phyloP scores from a whole-genome alignment of 495 filamentous ascomycete species.

The Trichoderma virens region DNA sequence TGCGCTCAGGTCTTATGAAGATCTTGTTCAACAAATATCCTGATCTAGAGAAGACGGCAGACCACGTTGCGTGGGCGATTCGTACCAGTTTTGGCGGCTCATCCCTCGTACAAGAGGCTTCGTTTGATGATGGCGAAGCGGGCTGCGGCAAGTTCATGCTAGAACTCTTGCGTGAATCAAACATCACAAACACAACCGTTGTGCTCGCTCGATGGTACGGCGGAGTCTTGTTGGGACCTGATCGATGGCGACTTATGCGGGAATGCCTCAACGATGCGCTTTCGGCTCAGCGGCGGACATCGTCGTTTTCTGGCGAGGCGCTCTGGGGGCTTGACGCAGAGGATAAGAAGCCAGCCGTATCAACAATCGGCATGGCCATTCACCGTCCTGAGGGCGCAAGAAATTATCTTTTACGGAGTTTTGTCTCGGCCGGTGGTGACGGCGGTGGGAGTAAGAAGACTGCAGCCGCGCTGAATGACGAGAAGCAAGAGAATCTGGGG shows the following conservation, averaged over 20 bases:
- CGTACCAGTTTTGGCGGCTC: slow-evolving; percentile 23
- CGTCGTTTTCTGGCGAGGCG: slow-evolving; percentile 40
- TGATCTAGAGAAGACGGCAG: slow-evolving; percentile 32
- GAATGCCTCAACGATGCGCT: slow-evolving; percentile 39
- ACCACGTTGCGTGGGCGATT: slow-evolving; percentile 48
- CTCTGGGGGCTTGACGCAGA: slow-evolving; percentile 79
- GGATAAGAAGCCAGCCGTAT: slow-evolving; percentile 36
- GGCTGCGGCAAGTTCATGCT: slow-evolving; percentile 76
- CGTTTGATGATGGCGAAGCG: slow-evolving; percentile 88
- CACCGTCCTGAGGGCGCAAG: slow-evolving; percentile 57
- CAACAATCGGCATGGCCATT: slow-evolving; percentile 49
- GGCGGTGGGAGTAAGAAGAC: slow-evolving; percentile 27
- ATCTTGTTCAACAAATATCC: slow-evolving; percentile 33
- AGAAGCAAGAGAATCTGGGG: slow-evolving; percentile 60
- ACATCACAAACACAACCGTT: slow-evolving; percentile 73
- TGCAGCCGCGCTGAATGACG: slow-evolving; percentile 28
- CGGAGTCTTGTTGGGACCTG: slow-evolving; percentile 75
- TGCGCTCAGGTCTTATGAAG: slow-evolving; percentile 28
- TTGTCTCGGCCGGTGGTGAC: slow-evolving; percentile 34
- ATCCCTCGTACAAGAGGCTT: slow-evolving; percentile 53
- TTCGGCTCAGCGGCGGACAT: slow-evolving; percentile 35
- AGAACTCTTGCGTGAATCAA: slow-evolving; percentile 70
- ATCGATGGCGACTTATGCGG: slow-evolving; percentile 57
- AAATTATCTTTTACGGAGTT: slow-evolving; percentile 53
- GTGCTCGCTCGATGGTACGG: slow-evolving; percentile 94